These are phyloP conservation scores for Candida tallmaniae DNA, from an alignment of 805 yeast species.

Conservation along the genomic window DNA sequence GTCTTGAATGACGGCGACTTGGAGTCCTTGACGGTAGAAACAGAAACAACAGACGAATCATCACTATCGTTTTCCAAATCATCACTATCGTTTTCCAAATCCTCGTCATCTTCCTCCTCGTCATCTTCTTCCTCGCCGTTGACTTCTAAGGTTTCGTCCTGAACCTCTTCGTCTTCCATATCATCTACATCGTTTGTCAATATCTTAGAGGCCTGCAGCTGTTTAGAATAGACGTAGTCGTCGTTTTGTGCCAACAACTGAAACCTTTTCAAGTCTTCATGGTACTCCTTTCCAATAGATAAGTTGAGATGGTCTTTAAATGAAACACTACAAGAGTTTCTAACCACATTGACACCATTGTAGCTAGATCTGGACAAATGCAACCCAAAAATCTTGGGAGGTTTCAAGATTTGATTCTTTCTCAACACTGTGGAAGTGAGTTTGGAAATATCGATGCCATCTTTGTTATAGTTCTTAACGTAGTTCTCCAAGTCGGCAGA, in stretches of 20 bases:
- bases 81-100: constrained; percentile 3
- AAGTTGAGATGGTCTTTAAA: constrained; percentile 55
- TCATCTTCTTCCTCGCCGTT: constrained; percentile 20
- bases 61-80: constrained; percentile 19
- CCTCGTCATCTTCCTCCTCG: constrained; percentile 18
- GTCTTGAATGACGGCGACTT: constrained; percentile 11
- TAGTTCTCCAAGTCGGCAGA: constrained; percentile 45
- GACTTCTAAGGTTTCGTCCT: constrained; percentile 34
- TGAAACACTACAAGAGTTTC: constrained; percentile 70
- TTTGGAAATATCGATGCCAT: constrained; percentile 39
- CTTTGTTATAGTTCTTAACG: constrained; percentile 42
- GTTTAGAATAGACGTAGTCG: constrained; percentile 9
- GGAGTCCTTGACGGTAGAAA: constrained; percentile 6
- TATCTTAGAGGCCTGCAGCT: constrained; percentile 15
- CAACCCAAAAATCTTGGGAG: constrained; percentile 71
- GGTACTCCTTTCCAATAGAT: constrained; percentile 42
- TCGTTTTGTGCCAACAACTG: constrained; percentile 20
- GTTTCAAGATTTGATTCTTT: constrained; percentile 52
- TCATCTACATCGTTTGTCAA: constrained; percentile 27
- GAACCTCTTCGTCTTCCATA: constrained; percentile 30
- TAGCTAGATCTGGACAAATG: constrained; percentile 84
- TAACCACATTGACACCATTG: constrained; percentile 57
- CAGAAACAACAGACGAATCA: constrained; percentile 16
- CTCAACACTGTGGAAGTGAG: constrained; percentile 66
- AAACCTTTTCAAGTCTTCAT: constrained; percentile 31